These are phyloP conservation scores for Cajanus cajan DNA, from an alignment of 306 rosid genomes.

Conservation along the genomic window DNA sequence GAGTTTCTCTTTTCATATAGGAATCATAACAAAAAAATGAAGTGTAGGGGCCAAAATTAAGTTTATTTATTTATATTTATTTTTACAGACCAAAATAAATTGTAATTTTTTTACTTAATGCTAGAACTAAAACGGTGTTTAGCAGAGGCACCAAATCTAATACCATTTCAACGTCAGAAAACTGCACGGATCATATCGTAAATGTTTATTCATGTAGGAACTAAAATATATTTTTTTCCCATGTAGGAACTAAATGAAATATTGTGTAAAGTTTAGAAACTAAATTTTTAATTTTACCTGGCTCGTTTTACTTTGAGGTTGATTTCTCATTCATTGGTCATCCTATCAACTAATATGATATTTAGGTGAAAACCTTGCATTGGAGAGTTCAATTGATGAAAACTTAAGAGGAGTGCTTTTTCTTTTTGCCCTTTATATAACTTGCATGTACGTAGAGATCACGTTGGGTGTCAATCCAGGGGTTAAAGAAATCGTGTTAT, in stretches of 20 bases:
- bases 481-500: neutral
- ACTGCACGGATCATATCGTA: neutral
- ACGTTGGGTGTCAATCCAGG: neutral
- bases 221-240: neutral
- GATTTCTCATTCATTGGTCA: neutral
- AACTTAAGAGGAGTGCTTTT: neutral
- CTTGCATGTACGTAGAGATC: neutral
- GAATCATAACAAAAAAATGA: neutral
- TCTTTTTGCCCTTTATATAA: neutral
- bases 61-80: too few relatives aligned
- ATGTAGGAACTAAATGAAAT: neutral
- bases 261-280: neutral
- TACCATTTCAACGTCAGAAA: neutral
- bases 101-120: neutral
- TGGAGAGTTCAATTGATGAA: conserved; percentile 12
- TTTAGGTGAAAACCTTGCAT: neutral
- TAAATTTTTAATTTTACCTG: neutral
- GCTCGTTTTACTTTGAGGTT: neutral
- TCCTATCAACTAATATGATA: neutral
- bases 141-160: neutral
- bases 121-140: neutral
- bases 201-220: neutral
- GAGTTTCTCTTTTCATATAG: neutral
- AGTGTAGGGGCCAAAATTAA: neutral
- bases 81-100: neutral